Base-by-base conservation (phyloP, 257 asterid genomes). In the Solanum medicagineum region DNA sequence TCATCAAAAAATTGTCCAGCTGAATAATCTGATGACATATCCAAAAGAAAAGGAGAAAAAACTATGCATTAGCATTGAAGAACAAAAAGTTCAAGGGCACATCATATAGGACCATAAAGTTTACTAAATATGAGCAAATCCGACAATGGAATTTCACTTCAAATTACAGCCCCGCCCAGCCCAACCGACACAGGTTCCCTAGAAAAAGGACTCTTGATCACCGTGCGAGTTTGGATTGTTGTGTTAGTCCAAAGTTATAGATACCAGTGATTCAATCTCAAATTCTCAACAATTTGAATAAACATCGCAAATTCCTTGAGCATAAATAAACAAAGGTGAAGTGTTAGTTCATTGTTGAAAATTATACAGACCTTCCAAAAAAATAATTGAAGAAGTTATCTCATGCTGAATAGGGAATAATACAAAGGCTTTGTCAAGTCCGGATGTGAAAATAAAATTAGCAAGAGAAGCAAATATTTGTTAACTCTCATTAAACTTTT, bases 1-100 rank as follows among this genome's bases (percentile, higher is more conserved):
- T 96, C 98, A 91, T 87, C 92, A 80, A 89, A 96, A 90, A 96
- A 96, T 81, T 89, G 86, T 73, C 98, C 99, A 88, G 91, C 98
- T n/a, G 98, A 95, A 88, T 96, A 96, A 10, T 96, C 99, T 96
- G 91, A 84, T 85, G 74, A 69, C 66, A 82, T 57, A 84, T 86
- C 85, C n/a, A 40, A 15, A 80, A 13, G 49, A 54, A 22, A 71
- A 54, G 36, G 40, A 22, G 26, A 71, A 14, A 32, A 60, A 83
- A 47, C 4, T 17, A 0, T 70, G 29, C 13, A 10, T 79, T 79
- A 79, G 83, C 8, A 70, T 73, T 36, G 55, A 20, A 53, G 47
- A 70, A 69, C 42, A n/a, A 3, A 36, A 84, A 69, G 20, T 32
- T n/a, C 0, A 51, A 51, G 82, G 49, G 15, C 29, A 54, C 83